Evolutionary conservation across 2,329 filamentous ascomycete genomes (phyloP), one percentile per base, ranked within the genome.

Genomic region (Alternaria tenuissima): DNA sequence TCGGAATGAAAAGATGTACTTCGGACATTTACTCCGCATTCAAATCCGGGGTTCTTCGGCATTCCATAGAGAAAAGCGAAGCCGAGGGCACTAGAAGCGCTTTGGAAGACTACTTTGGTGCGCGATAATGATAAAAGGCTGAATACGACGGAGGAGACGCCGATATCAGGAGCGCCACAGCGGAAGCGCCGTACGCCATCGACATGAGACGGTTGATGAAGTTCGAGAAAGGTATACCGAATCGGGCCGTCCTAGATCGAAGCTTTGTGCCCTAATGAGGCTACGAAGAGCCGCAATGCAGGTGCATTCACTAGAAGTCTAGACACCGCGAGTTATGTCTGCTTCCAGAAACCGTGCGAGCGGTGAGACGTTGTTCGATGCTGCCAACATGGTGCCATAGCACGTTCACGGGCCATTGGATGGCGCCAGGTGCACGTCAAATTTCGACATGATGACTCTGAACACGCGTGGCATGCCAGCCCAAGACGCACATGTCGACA

Each of bases 381-480:
- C 41, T 51, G 51, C 61, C 53, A 68, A 18, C 36, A 61, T 63
- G 63, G 62, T 60, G 64, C 57, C 63, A 65, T 67, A 52, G 56
- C 60, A 67, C 61, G 60, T 57, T 38, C 42, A 42, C 52, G 32
- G 55, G 43, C 55, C 32, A 61, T 53, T 55, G 30, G 38, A 62
- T 70, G 63, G 61, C 63, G 66, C 59, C 61, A 62, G 49, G 57
- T 42, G 42, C 61, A 66, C 51, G 64, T 59, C 64, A 64, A 51
- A 49, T 59, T 55, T 58, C 59, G 43, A 55, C 46, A 55, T 53
- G 54, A 64, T 69, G 63, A 66, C 57, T 59, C 61, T 59, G n/a
- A 55, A 52, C 52, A 62, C 55, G 66, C 61, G 62, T 66, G 59
- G 61, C 64, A 65, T 53, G 54, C 52, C 62, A 59, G 57, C 52